A percentile compares a stretch with the other conserved stretches of the same genome.
phyloP scores from a whole-genome alignment of 805 yeast genomes.

The Metschnikowia picachoensis region DNA sequence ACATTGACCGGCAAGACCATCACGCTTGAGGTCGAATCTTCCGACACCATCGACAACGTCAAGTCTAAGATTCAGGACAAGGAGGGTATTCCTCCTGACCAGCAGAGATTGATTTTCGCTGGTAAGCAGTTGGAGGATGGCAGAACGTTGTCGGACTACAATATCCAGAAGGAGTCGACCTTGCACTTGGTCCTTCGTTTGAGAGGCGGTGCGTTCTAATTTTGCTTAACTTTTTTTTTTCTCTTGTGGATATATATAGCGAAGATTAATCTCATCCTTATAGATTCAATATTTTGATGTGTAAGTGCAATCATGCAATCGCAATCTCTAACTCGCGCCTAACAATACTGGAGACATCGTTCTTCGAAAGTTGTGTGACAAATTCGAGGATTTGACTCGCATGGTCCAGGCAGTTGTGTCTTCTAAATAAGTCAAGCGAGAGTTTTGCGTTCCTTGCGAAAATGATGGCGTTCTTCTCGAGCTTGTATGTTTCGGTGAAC shows the following conservation, averaged over 20 bases:
- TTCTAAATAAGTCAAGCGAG: constrained; percentile 18
- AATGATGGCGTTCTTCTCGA: constrained; percentile 36
- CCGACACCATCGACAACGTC: constrained; percentile 95
- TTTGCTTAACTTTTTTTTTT: constrained; percentile 16
- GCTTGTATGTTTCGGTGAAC: constrained; percentile 13
- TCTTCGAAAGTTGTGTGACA: constrained; percentile 17
- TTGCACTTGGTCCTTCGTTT: constrained; percentile 21
- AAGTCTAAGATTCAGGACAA: constrained; percentile 42
- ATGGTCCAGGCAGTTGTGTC: constrained; percentile 12
- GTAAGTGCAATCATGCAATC: background rate
- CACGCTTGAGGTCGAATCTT: constrained; percentile 95
- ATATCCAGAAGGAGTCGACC: constrained; percentile 45
- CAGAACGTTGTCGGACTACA: constrained; percentile 35
- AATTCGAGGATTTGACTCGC: constrained; percentile 11
- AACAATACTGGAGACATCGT: constrained; percentile 20
- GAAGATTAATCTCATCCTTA: background rate
- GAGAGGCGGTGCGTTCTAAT: constrained; percentile 53
- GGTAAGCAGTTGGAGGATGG: constrained; percentile 47
- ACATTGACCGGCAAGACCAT: constrained; percentile 61
- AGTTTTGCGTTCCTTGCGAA: constrained; percentile 31
- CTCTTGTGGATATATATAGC: background rate
- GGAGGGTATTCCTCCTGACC: constrained; percentile 46
- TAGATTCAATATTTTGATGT: background rate
- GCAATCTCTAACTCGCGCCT: constrained; percentile 15
- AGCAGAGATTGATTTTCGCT: constrained; percentile 43